phyloP scores from a whole-genome alignment of 345 rosid species.

The Mallotus nudiflorus region DNA sequence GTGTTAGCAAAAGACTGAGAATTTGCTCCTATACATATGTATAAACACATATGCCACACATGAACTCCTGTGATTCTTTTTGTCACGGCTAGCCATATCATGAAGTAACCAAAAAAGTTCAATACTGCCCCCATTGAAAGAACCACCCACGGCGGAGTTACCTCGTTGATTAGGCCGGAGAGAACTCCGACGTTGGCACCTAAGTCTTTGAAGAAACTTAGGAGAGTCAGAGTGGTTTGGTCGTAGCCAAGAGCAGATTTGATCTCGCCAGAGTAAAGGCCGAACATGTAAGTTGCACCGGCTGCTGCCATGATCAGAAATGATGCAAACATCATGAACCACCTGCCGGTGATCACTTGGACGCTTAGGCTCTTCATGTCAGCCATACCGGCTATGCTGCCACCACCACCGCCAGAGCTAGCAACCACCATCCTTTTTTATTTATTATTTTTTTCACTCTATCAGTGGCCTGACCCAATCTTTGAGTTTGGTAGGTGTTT shows the following conservation, averaged over 20 bases:
- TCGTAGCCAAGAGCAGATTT: constrained; percentile 47
- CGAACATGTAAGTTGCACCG: constrained; percentile 69
- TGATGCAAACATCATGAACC: constrained; percentile 65
- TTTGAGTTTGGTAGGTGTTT: background rate
- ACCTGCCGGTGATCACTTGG: constrained; percentile 46
- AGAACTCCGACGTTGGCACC: constrained; percentile 57
- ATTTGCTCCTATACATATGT: constrained; percentile 62
- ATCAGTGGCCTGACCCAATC: background rate
- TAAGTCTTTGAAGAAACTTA: constrained; percentile 65
- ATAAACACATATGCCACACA: constrained; percentile 67
- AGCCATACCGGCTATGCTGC: constrained; percentile 5
- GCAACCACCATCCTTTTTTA: constrained; percentile 24
- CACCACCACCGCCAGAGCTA: background rate
- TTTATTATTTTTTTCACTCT: background rate
- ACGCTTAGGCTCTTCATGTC: constrained; percentile 32
- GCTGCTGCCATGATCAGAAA: constrained; percentile 57
- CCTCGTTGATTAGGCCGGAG: constrained; percentile 61
- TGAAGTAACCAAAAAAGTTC: constrained; percentile 65
- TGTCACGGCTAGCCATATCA: constrained; percentile 69
- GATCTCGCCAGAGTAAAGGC: constrained; percentile 47
- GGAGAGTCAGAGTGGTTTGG: constrained; percentile 56
- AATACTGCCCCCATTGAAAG: constrained; percentile 50
- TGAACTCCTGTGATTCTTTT: constrained; percentile 32
- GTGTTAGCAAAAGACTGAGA: constrained; percentile 66
- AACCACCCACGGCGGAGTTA: constrained; percentile 71